Evolutionary conservation across 768 basidiomycete genomes (phyloP), one percentile per base, ranked within the genome.

Genomic region (Kwoniella shandongensis): DNA sequence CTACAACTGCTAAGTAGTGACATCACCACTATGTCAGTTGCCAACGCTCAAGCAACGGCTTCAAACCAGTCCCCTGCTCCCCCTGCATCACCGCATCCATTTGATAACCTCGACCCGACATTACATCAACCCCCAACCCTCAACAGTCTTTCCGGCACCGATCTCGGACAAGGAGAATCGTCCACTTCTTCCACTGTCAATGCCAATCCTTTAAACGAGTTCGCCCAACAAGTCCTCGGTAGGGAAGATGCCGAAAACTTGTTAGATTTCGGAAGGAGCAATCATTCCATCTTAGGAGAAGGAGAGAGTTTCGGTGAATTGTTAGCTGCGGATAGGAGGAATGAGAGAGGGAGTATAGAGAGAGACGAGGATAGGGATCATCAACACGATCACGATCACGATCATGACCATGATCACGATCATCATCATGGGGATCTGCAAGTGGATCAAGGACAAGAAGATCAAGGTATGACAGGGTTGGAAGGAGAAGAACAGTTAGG

Each of bases 181-280:
- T 32, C 54, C 15, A 35, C 18, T 4, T 32, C 23, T 13, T 12
- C n/a, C 52, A 17, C 25, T 30, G 11, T 51, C 38, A 50, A 59
- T 4, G 22, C 47, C 8, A 66, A 63, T 27, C 67, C 65, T 17
- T 44, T 70, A 11, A 62, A 52, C 13, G 62, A 63, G 17, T 66
- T 70, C 36, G 68, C 63, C 10, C 59, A 66, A 35, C 68, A 70
- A 35, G 59, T 63, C 10, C 46, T 70, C 13, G 61, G 47, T 6
- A 50, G 45, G 7, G 45, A 47, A 46, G 53, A 51, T 30, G 62
- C 62, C 1, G 52, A 58, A 23, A 58, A 63, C 38, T 20, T 63
- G 18, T 35, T 63, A 13, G 57, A 47, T 40, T 58, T 63, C 27
- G 51, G 50, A 20, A 44, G 45, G 17, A 39, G 55, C n/a, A 45